phyloP scores from a whole-genome alignment of 257 asterid species.

The Osmanthus fragrans region DNA sequence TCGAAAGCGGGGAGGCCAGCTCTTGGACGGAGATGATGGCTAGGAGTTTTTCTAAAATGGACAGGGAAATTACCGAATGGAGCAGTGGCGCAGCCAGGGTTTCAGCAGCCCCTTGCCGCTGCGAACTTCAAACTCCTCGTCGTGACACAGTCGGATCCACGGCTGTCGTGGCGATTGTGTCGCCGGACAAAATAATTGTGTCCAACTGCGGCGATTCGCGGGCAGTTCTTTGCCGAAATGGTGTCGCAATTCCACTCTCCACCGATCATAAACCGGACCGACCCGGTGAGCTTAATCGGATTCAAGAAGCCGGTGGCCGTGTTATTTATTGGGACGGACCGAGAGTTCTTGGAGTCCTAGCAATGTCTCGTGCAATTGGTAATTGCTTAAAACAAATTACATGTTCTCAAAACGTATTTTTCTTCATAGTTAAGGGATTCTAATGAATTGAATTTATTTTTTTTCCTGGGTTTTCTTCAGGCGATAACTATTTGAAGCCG shows the following conservation, averaged over 20 bases:
- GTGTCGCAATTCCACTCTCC: conserved; percentile 81
- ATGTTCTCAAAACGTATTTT: too few relatives aligned
- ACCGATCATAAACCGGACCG: conserved; percentile 94
- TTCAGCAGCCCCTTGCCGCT: conserved; percentile 51
- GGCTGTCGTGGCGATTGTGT: conserved; percentile 76
- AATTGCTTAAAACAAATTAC: not conserved
- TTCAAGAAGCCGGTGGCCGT: conserved; percentile 90
- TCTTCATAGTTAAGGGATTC: not conserved
- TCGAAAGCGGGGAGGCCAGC: conserved; percentile 30
- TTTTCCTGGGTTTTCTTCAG: conserved; percentile 27
- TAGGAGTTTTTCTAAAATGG: conserved; percentile 70
- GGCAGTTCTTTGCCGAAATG: conserved; percentile 87
- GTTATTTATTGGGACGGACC: conserved; percentile 94
- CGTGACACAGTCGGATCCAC: conserved; percentile 98
- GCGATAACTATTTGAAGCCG: conserved; percentile 87
- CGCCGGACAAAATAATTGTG: conserved; percentile 71
- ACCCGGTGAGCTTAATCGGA: conserved; percentile 81
- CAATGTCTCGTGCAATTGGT: conserved; percentile 90
- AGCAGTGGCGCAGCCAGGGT: not conserved
- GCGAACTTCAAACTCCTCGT: conserved; percentile 84
- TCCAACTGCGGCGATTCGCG: conserved; percentile 97
- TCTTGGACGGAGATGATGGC: conserved; percentile 65
- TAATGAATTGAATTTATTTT: too few relatives aligned
- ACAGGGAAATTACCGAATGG: conserved; percentile 58
- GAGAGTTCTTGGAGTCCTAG: conserved; percentile 79